phyloP scores from a whole-genome alignment of 1,284 basidiomycete species.

The Thelephora terrestris region DNA sequence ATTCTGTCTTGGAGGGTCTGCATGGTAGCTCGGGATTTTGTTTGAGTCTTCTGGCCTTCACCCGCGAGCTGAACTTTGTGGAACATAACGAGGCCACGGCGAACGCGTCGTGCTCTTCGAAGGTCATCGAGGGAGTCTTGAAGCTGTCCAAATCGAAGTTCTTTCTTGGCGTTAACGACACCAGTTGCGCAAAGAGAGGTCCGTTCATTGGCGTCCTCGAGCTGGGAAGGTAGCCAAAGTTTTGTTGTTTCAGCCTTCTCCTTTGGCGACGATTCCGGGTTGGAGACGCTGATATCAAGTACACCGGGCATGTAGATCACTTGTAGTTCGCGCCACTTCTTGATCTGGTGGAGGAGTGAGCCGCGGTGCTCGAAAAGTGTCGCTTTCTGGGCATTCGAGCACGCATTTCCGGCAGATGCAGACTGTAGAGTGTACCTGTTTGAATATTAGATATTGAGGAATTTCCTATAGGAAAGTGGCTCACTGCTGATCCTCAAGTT shows the following conservation, averaged over 20 bases:
- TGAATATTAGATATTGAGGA: background rate
- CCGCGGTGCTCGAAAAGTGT: slow-evolving; percentile 1
- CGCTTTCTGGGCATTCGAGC: slow-evolving; percentile 2
- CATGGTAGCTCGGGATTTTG: background rate
- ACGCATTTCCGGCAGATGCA: background rate
- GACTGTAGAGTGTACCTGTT: background rate
- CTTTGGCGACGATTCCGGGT: background rate
- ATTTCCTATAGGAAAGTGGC: background rate
- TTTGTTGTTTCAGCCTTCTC: background rate
- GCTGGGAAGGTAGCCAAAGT: background rate
- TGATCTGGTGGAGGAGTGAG: background rate
- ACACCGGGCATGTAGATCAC: slow-evolving; percentile 7
- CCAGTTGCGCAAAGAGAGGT: background rate
- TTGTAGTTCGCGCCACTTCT: slow-evolving; percentile 7
- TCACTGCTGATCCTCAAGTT: slow-evolving; percentile 12
- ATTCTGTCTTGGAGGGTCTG: background rate
- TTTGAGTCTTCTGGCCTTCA: background rate
- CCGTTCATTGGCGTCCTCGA: background rate
- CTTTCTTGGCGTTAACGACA: slow-evolving; percentile 3
- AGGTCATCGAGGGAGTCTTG: slow-evolving; percentile 7
- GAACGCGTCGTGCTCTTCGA: background rate
- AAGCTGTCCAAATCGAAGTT: slow-evolving; percentile 4
- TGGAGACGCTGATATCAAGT: background rate
- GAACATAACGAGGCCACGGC: background rate
- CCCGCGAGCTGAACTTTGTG: background rate